Evolutionary conservation across 1,284 basidiomycete genomes (phyloP).

Genomic region (Phlebopus sp.): DNA sequence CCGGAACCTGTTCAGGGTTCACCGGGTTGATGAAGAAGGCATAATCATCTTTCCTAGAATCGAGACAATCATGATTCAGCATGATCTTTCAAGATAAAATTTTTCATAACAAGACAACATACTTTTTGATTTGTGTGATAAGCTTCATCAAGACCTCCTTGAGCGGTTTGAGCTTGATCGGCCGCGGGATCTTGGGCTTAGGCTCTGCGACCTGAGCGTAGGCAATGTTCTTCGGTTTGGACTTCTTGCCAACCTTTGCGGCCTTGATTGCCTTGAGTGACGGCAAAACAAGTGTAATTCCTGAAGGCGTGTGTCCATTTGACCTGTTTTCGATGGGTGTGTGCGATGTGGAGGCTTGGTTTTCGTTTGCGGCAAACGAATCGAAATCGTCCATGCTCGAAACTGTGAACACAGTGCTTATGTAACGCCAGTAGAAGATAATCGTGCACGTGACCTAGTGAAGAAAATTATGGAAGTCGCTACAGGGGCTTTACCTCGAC

Average conservation of each 20-base stretch:
- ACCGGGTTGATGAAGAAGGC: constrained; percentile 80
- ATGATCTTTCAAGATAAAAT: constrained; percentile 6
- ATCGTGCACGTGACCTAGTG: neutral
- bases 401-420: constrained; percentile 6
- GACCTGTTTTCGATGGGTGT: constrained; percentile 2
- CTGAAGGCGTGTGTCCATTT: constrained; percentile 16
- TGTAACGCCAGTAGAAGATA: constrained; percentile 6
- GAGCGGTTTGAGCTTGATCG: constrained; percentile 71
- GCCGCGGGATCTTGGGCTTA: constrained; percentile 44
- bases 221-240: constrained; percentile 19
- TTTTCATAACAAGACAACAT: constrained; percentile 16
- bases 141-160: constrained; percentile 68
- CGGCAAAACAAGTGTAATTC: constrained; percentile 50
- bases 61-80: constrained; percentile 8
- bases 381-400: constrained; percentile 18
- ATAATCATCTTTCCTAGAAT: constrained; percentile 76
- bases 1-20: constrained; percentile 59
- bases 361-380: constrained; percentile 10
- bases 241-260: constrained; percentile 31
- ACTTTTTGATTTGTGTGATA: constrained; percentile 76
- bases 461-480: too few relatives aligned
- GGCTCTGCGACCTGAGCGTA: constrained; percentile 28
- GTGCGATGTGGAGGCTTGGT: constrained; percentile 8
- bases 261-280: constrained; percentile 36
- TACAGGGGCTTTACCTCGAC: too few relatives aligned